Conservation (phyloP, 2,329 filamentous ascomycete species). For the Allantophomopsis lycopodina region DNA sequence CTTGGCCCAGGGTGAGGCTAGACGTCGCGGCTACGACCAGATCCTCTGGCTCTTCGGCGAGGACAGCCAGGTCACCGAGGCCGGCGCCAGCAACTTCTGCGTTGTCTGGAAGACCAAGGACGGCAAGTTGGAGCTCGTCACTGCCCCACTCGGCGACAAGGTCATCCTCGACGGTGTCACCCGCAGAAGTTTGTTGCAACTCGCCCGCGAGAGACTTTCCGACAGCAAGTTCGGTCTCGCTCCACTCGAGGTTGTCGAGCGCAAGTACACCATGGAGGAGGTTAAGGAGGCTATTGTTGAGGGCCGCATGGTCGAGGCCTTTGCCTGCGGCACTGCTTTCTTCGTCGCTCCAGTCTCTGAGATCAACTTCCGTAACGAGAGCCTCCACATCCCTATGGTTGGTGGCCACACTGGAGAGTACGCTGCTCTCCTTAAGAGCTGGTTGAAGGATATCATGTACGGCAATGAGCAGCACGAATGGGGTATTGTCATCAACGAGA, state of each 20-base stretch:
- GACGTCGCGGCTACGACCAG: constrained; percentile 65
- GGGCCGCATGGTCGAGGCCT: constrained; percentile 69
- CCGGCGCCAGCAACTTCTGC: constrained; percentile 87
- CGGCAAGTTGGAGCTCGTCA: constrained; percentile 57
- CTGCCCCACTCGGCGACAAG: constrained; percentile 68
- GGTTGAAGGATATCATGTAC: constrained; percentile 62
- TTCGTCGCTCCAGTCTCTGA: constrained; percentile 57
- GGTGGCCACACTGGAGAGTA: constrained; percentile 35
- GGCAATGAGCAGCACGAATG: constrained; percentile 55
- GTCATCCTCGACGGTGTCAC: constrained; percentile 83
- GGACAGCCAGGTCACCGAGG: constrained; percentile 71
- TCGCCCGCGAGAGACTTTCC: constrained; percentile 50
- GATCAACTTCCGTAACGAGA: constrained; percentile 51
- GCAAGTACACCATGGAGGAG: constrained; percentile 69
- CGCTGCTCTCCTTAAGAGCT: constrained; percentile 47
- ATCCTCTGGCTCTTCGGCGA: constrained; percentile 82
- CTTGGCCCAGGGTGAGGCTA: constrained; percentile 62
- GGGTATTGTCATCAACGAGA: constrained; percentile 53
- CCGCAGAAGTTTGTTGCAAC: constrained; percentile 61
- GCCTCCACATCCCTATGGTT: constrained; percentile 48
- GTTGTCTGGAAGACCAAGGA: constrained; percentile 60
- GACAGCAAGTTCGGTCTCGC: constrained; percentile 16
- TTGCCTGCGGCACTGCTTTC: constrained; percentile 75
- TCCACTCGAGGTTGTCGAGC: constrained; percentile 61
- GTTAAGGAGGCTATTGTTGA: constrained; percentile 58